Base-by-base conservation (phyloP, 108 stramenopile genomes). In the Fistulifera pelliculosa region DNA sequence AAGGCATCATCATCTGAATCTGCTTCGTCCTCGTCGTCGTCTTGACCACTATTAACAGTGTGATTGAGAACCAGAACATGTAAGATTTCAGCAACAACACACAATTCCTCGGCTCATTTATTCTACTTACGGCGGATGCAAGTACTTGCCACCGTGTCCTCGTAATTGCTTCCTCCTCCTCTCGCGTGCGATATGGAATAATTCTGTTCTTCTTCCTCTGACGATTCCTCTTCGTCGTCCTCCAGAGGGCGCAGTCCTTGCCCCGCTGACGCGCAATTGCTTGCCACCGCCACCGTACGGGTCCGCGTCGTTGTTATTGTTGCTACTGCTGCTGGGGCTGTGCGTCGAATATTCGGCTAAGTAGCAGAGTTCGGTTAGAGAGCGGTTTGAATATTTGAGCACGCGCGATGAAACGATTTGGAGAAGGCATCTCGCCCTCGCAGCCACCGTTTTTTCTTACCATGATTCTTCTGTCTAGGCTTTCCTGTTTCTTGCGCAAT, bases 91-190 rank as follows among this genome's bases (percentile, higher is more conserved):
- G n/a, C 6, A 23, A n/a, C 50, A 23, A 51, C 3, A 7, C 2
- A n/a, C 26, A n/a, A 5, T n/a, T 26, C 50, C 19, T 51, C 47
- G n/a, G n/a, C n/a, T n/a, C 4, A 2, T 22, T 22, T 45, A 18
- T 11, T 21, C 6, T 42, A 70, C 65, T 66, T 66, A 68, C 53
- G 74, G 75, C 47, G 73, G 56, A 27, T 72, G 77, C 42, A 90
- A 61, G 39, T 79, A 75, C 50, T 90, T 90, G n/a, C 87, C 87
- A 14, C 75, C 69, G 0, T 70, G 56, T 14, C 69, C 71, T 59
- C 85, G 66, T 49, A 80, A 45, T 47, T 74, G 62, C 45, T 76
- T 66, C 58, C 66, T 55, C 73, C 63, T 55, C 77, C 69, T 41
- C 23, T 21, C 5, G 16, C n/a, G 6, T 21, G 54, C 2, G 54